These are phyloP conservation scores for Nakazawaea peltata DNA, from an alignment of 805 yeast genomes.

Conservation along the genomic window DNA sequence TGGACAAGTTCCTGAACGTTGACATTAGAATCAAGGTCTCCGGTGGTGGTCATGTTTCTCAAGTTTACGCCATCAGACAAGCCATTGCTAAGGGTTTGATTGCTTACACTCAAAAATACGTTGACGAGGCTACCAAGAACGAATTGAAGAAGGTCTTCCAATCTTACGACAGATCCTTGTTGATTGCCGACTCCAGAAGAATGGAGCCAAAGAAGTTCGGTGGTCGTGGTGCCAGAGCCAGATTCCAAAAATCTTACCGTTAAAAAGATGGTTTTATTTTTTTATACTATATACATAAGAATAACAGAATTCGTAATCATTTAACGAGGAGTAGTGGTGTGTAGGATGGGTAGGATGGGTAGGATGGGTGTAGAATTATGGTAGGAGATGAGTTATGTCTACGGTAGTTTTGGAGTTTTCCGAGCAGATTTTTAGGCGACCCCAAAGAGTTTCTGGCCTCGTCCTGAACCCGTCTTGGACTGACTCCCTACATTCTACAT, in stretches of 20 bases:
- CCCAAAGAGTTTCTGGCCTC: too few relatives aligned
- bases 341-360: too few relatives aligned
- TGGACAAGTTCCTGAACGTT: constrained; percentile 96
- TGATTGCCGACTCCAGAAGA: constrained; percentile 99
- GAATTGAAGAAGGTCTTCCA: constrained; percentile 98
- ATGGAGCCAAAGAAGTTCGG: constrained; percentile 99
- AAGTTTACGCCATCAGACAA: constrained; percentile 99
- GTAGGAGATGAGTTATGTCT: too few relatives aligned
- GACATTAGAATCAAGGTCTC: constrained; percentile 99
- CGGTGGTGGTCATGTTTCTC: constrained; percentile 99
- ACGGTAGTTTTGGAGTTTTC: too few relatives aligned
- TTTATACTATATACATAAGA: too few relatives aligned
- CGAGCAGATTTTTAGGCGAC: too few relatives aligned
- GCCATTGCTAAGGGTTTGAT: constrained; percentile 99
- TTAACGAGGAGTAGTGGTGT: too few relatives aligned
- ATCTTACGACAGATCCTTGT: constrained; percentile 97
- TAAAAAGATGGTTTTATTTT: too few relatives aligned
- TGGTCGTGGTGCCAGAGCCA: constrained; percentile 99
- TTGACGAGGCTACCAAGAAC: constrained; percentile 99
- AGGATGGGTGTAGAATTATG: too few relatives aligned
- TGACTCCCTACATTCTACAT: too few relatives aligned
- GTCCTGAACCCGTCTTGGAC: too few relatives aligned
- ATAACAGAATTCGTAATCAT: too few relatives aligned
- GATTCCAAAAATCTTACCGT: constrained; percentile 99
- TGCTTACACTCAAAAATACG: constrained; percentile 99